Conservation (phyloP, 495 filamentous ascomycete genomes). For the Aspergillus baeticus region DNA sequence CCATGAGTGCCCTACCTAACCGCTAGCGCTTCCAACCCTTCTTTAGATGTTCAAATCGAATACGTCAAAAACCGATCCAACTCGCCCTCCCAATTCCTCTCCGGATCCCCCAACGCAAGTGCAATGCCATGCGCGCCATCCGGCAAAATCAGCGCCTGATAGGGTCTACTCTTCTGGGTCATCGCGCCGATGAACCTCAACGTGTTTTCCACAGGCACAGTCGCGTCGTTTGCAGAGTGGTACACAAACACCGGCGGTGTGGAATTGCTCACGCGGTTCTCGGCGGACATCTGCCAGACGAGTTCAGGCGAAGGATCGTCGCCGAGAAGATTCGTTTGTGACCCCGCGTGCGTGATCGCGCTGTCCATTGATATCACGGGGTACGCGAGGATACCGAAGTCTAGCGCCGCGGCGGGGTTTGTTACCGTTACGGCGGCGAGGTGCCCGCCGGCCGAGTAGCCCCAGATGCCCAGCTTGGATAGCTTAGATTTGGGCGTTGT, state of each 20-base stretch:
- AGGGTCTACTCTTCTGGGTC: neutral
- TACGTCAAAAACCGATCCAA: slow-evolving; percentile 7
- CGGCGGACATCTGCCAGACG: neutral
- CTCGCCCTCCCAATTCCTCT: slow-evolving; percentile 1
- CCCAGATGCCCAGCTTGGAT: slow-evolving; percentile 8
- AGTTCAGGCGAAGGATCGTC: neutral
- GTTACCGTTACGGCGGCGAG: neutral
- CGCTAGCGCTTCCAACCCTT: too few relatives aligned
- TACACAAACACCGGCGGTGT: slow-evolving; percentile 1
- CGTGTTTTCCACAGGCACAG: slow-evolving; percentile 1
- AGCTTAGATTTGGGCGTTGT: too few relatives aligned
- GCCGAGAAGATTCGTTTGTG: neutral
- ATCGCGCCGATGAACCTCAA: neutral
- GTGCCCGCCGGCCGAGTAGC: slow-evolving; percentile 2
- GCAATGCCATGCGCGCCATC: slow-evolving; percentile 3
- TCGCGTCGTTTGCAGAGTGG: slow-evolving; percentile 1
- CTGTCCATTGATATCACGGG: slow-evolving; percentile 1
- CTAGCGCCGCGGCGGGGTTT: neutral
- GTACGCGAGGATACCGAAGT: slow-evolving; percentile 1
- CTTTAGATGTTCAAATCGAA: neutral
- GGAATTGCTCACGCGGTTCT: neutral
- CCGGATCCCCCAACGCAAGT: neutral
- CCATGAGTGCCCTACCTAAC: too few relatives aligned
- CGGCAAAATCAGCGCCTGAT: slow-evolving; percentile 2
- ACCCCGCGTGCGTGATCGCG: neutral